Conservation (phyloP, 371 early-diverging fungal species). For the Cladochytrium tenue region DNA sequence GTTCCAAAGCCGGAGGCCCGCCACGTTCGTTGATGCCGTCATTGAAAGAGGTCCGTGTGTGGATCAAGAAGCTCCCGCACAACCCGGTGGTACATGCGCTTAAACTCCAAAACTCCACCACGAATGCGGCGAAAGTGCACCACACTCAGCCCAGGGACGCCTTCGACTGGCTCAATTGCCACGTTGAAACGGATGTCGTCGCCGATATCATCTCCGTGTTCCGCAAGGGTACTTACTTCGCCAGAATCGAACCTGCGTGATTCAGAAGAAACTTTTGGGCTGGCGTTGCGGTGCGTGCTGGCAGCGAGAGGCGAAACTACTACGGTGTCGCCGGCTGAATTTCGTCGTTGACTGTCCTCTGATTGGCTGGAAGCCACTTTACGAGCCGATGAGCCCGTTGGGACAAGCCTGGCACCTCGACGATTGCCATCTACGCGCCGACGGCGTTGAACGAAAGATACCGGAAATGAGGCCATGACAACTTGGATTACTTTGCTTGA, state of each 20-base stretch:
- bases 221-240: not conserved
- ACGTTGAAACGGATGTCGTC: conserved; percentile 65
- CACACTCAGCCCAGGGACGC: conserved; percentile 81
- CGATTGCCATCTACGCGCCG: not conserved
- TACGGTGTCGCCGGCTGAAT: not conserved
- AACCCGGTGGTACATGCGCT: conserved; percentile 76
- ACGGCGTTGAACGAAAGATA: not conserved
- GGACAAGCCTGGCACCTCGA: not conserved
- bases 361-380: not conserved
- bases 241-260: not conserved
- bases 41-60: too few species aligned
- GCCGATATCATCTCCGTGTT: not conserved
- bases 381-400: not conserved
- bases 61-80: conserved; percentile 19
- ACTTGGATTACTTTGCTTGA: not conserved
- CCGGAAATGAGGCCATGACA: not conserved
- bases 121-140: conserved; percentile 85
- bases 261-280: conserved; percentile 5
- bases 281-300: not conserved
- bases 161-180: conserved; percentile 85
- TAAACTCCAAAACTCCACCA: conserved; percentile 80
- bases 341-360: not conserved
- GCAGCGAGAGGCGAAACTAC: not conserved
- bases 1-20: too few species aligned
- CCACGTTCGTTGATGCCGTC: too few species aligned